Percentiles rank a stretch among this genome's conserved stretches.
phyloP scores from a whole-genome alignment of 2,329 filamentous ascomycete genomes.

The Nectriaceae sp. region DNA sequence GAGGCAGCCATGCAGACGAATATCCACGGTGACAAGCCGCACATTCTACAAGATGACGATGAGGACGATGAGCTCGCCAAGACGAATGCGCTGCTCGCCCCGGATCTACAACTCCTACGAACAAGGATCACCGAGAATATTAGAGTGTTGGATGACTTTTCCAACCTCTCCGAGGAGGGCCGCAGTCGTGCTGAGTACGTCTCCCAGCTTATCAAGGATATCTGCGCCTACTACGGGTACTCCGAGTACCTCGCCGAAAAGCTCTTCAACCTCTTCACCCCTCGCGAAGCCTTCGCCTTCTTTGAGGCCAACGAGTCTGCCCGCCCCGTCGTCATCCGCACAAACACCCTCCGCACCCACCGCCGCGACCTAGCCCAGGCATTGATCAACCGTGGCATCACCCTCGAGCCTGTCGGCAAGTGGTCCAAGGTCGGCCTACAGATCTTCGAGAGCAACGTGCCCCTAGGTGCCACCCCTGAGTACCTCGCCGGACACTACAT shows the following conservation, averaged over 20 bases:
- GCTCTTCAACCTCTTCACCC: constrained; percentile 88
- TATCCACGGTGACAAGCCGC: constrained; percentile 75
- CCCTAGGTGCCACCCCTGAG: constrained; percentile 92
- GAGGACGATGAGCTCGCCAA: constrained; percentile 60
- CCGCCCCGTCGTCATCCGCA: constrained; percentile 91
- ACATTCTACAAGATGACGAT: constrained; percentile 64
- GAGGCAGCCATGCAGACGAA: constrained; percentile 90
- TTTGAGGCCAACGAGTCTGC: constrained; percentile 98
- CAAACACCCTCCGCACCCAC: constrained; percentile 85
- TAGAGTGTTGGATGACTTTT: constrained; percentile 86
- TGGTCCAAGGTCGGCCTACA: constrained; percentile 98
- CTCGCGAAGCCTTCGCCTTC: constrained; percentile 93
- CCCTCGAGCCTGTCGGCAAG: constrained; percentile 94
- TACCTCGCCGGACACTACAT: constrained; percentile 98
- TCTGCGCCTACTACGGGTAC: constrained; percentile 97
- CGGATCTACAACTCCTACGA: constrained; percentile 86
- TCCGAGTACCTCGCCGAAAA: constrained; percentile 94
- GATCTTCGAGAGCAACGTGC: constrained; percentile 85
- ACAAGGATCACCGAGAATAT: constrained; percentile 91
- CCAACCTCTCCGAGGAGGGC: constrained; percentile 75
- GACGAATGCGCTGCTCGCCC: constrained; percentile 69
- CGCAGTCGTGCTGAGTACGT: constrained; percentile 88
- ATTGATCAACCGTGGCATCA: constrained; percentile 94
- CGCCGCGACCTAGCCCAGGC: constrained; percentile 83
- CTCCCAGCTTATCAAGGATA: constrained; percentile 81